Base-by-base conservation (phyloP, 495 filamentous ascomycete species). In the Daldinia caldariorum region DNA sequence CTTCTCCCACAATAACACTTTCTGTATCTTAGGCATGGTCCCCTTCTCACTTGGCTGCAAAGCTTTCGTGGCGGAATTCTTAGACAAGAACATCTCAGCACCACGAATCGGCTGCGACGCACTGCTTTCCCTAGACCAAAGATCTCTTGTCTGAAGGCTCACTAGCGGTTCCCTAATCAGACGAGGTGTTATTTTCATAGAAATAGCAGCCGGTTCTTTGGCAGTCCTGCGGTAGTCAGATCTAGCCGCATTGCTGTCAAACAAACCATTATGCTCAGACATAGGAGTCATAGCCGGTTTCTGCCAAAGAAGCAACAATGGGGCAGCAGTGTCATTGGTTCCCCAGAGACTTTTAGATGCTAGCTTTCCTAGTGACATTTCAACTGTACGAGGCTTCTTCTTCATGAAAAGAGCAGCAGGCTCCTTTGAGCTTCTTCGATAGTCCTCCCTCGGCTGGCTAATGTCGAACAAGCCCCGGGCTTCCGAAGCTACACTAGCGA, bases 311-410 rank as follows among this genome's bases (percentile, higher is more conserved):
- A 56, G 8, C n/a, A 32, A 32, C 6, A 9, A 29, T 32, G n/a
- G 49, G 29, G 54, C 71, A 37, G 37, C 16, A 31, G 14, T 16
- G 14, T 20, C 18, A 22, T 71, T 68, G 63, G 45, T 63, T 34
- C 37, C 59, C 70, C 72, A 82, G 18, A 81, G 78, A 13, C 14
- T 31, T 4, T 54, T 69, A 9, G 79, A 82, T 4, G 55, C 66
- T 34, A 79, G 47, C n/a, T 34, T 63, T 5, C 67, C 74, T 12
- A 82, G 49, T 35, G 74, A 67, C 2, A 62, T 50, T 38, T 71
- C 73, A 5, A 55, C 59, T 12, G 70, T 34, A 7, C 62, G 62
- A 51, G 69, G 43, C 55, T 74, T 76, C 39, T 66, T 62, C 10
- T 20, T 39, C 69, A 74, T 72, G 16, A 47, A 13, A 45, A 72